Percentiles rank a stretch among this genome's conserved stretches.
These are phyloP conservation scores for Peronosclerospora sorghi DNA, from an alignment of 352 stramenopile genomes.

Conservation along the genomic window DNA sequence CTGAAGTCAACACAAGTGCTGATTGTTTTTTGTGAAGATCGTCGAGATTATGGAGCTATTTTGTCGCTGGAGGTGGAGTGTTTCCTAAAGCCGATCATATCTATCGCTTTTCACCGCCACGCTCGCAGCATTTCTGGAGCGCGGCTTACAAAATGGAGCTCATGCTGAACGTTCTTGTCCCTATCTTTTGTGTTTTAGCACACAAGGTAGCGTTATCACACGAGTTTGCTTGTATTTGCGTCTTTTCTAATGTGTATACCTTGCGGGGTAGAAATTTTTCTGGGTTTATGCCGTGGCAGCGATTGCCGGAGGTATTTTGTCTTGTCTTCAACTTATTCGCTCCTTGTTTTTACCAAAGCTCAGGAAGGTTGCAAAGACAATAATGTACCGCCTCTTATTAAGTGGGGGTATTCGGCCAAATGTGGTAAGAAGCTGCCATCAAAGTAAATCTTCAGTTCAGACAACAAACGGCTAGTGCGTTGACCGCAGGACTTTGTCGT, in stretches of 20 bases:
- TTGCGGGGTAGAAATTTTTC: conserved; percentile 42
- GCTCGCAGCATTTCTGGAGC: conserved; percentile 71
- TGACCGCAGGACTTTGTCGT: conserved; percentile 58
- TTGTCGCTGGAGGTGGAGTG: conserved; percentile 51
- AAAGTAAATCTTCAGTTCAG: neutral
- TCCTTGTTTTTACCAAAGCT: conserved; percentile 68
- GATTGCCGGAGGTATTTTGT: conserved; percentile 40
- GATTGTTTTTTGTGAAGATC: conserved; percentile 25
- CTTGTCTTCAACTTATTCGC: conserved; percentile 53
- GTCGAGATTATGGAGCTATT: conserved; percentile 65
- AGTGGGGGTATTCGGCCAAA: conserved; percentile 49
- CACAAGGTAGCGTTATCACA: conserved; percentile 45
- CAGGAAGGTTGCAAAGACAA: conserved; percentile 46
- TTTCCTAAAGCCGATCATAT: conserved; percentile 72
- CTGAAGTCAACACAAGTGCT: neutral
- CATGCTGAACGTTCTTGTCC: conserved; percentile 62
- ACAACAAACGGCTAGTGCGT: neutral
- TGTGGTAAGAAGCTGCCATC: conserved; percentile 20
- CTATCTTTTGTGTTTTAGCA: conserved; percentile 69
- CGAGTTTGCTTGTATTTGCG: neutral
- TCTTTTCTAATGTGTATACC: neutral
- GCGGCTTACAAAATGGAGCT: conserved; percentile 74
- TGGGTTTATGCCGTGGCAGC: conserved; percentile 67
- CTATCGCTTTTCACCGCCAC: conserved; percentile 60
- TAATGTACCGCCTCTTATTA: conserved; percentile 60